Base-by-base conservation (phyloP, 805 yeast species). In the Starmerella powellii region DNA sequence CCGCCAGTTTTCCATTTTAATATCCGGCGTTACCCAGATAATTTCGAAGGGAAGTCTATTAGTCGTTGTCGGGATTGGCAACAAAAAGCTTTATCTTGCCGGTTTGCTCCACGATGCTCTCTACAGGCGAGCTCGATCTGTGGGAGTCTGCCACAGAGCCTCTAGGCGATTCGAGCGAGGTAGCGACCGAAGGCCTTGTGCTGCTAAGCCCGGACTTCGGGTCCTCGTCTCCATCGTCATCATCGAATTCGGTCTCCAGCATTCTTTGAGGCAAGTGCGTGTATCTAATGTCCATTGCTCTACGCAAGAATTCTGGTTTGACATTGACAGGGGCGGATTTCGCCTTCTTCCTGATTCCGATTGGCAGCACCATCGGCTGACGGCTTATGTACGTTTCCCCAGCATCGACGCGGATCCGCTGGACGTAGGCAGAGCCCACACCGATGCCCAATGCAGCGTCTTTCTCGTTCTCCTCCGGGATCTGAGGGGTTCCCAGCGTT, bases 241-340 rank as follows among this genome's bases (percentile, higher is more conserved):
- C 84, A 48, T 78, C 87, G 29, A 80, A 77, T 57, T 80, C 91
- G 19, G 80, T 72, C 2, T 87, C 88, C 46, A 81, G 64, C 60
- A 80, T 66, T 35, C 84, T 68, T 20, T 80, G 81, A 41, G 74
- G 59, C 37, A 62, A 47, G 37, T 62, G 66, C 20, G 64, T 54
- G 40, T 63, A 64, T 11, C 62, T 52, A 31, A 61, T 57, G 30
- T 62, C 65, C 62, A 62, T 59, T 26, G 63, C 62, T 29, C 57
- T 46, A 34, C 62, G 54, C 37, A 56, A 47, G 35, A 56, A 55
- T 38, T 50, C 56, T 31, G 57, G 56, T 19, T 58, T 53, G 12
- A 56, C 53, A 11, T 40, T 42, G 27, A 50, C 33, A 3, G 53
- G 46, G 13, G 46, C 33, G 4, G 31, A 23, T 8, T 45, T 38